Conservation (phyloP, 1,284 basidiomycete species). For the Cutaneotrichosporon cyanovorans region DNA sequence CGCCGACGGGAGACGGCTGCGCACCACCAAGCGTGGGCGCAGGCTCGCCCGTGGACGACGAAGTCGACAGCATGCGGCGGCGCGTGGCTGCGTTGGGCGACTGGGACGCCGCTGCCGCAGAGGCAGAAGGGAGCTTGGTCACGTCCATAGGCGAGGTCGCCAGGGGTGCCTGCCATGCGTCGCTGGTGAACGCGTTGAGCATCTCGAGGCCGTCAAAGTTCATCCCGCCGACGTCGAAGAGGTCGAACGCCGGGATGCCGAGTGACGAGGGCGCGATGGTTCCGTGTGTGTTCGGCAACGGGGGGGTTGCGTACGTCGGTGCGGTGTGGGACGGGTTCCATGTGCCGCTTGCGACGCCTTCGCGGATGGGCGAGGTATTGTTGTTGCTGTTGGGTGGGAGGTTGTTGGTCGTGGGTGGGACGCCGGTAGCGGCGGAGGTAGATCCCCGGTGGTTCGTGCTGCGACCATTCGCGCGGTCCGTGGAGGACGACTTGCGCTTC, state of each 20-base stretch:
- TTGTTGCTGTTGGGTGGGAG: background rate
- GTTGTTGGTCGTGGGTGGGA: background rate
- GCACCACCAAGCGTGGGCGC: constrained; percentile 1
- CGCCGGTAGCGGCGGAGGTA: background rate
- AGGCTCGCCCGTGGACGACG: background rate
- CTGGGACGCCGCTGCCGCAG: background rate
- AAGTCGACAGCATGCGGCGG: no score
- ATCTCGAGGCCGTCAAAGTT: constrained; percentile 41
- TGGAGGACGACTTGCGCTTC: constrained; percentile 23
- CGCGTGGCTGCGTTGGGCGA: no score
- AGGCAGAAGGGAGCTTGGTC: background rate
- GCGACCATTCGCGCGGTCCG: background rate
- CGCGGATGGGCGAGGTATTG: background rate
- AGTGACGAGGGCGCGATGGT: constrained; percentile 1
- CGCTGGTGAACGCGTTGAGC: constrained; percentile 37
- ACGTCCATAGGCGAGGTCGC: constrained; percentile 1
- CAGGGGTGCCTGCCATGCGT: constrained; percentile 14
- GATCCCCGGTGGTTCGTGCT: background rate
- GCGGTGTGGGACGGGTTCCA: background rate
- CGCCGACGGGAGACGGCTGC: background rate
- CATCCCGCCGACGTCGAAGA: constrained; percentile 41
- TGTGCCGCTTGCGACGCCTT: background rate
- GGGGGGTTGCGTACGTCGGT: constrained; percentile 1
- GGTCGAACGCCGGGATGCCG: constrained; percentile 2
- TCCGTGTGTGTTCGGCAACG: background rate